Evolutionary conservation across 2,329 filamentous ascomycete species (phyloP), one percentile per base, ranked within the genome.

Genomic region (Apiospora marii): DNA sequence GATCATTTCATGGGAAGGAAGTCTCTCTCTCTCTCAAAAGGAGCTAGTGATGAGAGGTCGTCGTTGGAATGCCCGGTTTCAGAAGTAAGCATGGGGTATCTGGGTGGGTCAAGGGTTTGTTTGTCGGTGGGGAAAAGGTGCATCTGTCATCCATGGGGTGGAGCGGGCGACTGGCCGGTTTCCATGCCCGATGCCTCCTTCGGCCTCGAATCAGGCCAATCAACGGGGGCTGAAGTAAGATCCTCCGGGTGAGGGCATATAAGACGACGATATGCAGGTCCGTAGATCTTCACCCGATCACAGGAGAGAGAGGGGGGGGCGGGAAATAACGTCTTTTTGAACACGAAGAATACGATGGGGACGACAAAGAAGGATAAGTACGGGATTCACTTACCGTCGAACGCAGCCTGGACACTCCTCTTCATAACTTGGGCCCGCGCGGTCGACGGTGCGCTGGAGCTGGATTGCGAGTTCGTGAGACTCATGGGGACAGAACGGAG

Each of bases 371-470:
- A 2, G 37, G 37, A 41, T 2, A 72, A 71, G 49, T 75, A 74
- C 19, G 73, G 72, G 72, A 71, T 70, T 61, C 49, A 73, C 84
- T 78, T 85, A 90, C 89, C 89, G 82, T 91, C 88, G 83, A 91
- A 91, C 49, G 87, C 86, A 74, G 88, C 85, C 80, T 91, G 89
- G 71, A 89, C 87, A 76, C 85, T 89, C 78, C 89, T 85, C 83
- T 91, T 91, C 71, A 90, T 81, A 41, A 82, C 83, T 77, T 87
- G 86, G 73, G 81, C 83, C 74, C 84, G 83, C 43, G 46, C 43
- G 70, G 82, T 80, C 73, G 84, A 84, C 64, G 78, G 84, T 72
- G 87, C 88, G 53, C 83, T 83, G 70, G 87, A 84, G 69, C 85
- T 86, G 77, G 87, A 86, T 64, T 87, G 81, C 73, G 87, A 87